These are phyloP conservation scores for Boletales sp. DNA, from an alignment of 768 basidiomycete genomes.

Conservation along the genomic window DNA sequence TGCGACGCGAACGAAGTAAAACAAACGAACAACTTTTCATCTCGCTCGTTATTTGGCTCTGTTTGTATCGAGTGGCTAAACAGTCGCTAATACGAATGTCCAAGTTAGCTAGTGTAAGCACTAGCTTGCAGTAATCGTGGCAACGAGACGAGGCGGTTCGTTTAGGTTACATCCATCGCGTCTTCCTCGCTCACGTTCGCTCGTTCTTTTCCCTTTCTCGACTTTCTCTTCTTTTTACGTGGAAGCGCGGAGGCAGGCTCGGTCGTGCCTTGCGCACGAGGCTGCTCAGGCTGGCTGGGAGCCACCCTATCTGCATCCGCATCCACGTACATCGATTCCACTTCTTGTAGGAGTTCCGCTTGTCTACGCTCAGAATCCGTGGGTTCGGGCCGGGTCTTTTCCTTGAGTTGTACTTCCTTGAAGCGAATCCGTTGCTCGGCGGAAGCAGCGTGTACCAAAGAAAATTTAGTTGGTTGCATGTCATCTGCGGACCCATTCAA, in stretches of 20 bases:
- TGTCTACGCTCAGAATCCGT: slow-evolving; percentile 3
- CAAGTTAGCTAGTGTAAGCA: too few relatives aligned
- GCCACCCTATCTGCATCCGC: not conserved
- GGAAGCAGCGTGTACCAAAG: slow-evolving; percentile 53
- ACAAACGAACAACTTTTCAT: slow-evolving; percentile 22
- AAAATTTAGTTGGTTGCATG: slow-evolving; percentile 35
- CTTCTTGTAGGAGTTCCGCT: slow-evolving; percentile 16
- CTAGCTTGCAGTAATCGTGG: too few relatives aligned
- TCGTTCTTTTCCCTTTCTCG: slow-evolving; percentile 27
- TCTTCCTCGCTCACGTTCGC: slow-evolving; percentile 15
- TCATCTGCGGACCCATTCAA: not conserved
- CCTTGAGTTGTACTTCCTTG: slow-evolving; percentile 59
- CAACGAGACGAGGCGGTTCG: too few relatives aligned
- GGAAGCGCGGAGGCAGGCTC: not conserved
- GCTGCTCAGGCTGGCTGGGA: not conserved
- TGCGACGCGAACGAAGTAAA: slow-evolving; percentile 20
- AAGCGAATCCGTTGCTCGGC: slow-evolving; percentile 72
- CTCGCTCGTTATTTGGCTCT: slow-evolving; percentile 18
- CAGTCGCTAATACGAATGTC: too few relatives aligned
- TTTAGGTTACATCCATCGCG: slow-evolving; percentile 16
- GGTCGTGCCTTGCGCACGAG: not conserved
- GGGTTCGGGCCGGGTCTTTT: slow-evolving; percentile 32
- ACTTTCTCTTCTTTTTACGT: slow-evolving; percentile 15
- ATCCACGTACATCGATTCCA: slow-evolving; percentile 18
- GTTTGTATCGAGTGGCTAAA: slow-evolving; percentile 23